phyloP scores from a whole-genome alignment of 345 rosid genomes.

The Excoecaria cochinchinensis region DNA sequence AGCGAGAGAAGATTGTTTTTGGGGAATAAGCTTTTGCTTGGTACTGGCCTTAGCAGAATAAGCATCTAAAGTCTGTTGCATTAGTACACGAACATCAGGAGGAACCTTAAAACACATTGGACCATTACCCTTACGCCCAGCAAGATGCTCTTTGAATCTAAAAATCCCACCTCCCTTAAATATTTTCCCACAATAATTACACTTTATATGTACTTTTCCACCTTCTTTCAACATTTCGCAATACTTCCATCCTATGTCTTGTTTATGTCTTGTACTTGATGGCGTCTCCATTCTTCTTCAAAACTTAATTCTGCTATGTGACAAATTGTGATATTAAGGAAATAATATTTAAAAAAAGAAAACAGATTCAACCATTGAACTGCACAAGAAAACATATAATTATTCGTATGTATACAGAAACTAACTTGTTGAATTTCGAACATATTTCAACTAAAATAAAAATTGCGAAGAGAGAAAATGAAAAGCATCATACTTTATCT shows the following conservation, averaged over 20 bases:
- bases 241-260: conserved; percentile 28
- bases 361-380: not conserved
- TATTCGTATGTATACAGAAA: not conserved
- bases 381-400: not conserved
- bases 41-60: conserved; percentile 7
- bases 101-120: conserved; percentile 27
- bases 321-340: not conserved
- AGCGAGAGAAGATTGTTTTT: not conserved
- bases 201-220: conserved; percentile 17
- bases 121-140: conserved; percentile 30
- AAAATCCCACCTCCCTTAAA: conserved; percentile 36
- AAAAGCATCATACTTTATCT: not conserved
- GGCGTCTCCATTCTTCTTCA: not conserved
- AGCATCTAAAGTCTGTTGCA: conserved; percentile 24
- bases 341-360: not conserved
- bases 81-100: conserved; percentile 20
- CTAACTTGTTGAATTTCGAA: not conserved
- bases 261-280: conserved; percentile 9
- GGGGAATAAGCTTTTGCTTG: not conserved
- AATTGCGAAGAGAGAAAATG: not conserved
- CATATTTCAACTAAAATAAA: not conserved
- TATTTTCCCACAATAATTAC: conserved; percentile 27
- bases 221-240: conserved; percentile 20
- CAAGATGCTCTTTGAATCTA: conserved; percentile 35
- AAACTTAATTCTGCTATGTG: not conserved